These are phyloP conservation scores for Termitomyces sp. DNA, from an alignment of 768 basidiomycete genomes.

Conservation along the genomic window DNA sequence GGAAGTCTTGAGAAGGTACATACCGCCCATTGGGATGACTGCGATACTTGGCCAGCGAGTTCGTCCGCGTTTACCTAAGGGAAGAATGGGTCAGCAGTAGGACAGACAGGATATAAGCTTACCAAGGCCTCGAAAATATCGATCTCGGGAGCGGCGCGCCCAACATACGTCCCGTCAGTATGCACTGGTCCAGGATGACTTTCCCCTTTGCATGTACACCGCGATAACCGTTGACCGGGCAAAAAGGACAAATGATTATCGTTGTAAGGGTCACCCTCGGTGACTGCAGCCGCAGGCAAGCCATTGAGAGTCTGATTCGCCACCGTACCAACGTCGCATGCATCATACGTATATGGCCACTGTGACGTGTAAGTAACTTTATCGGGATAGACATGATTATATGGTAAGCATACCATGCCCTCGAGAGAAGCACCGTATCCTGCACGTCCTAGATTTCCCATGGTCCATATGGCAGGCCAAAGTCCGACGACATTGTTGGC, in stretches of 20 bases:
- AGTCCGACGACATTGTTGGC: conserved; percentile 58
- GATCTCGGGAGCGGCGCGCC: conserved; percentile 84
- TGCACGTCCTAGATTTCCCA: conserved; percentile 66
- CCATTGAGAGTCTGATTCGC: conserved; percentile 78
- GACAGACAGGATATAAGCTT: neutral
- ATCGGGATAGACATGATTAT: neutral
- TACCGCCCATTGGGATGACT: conserved; percentile 82
- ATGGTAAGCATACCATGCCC: conserved; percentile 54
- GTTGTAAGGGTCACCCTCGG: conserved; percentile 50
- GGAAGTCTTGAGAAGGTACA: conserved; percentile 23
- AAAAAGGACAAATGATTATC: conserved; percentile 62
- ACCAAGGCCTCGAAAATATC: conserved; percentile 86
- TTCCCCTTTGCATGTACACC: conserved; percentile 82
- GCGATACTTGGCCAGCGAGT: conserved; percentile 64
- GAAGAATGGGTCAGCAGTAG: neutral
- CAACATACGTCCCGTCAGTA: conserved; percentile 72
- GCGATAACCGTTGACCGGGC: conserved; percentile 78
- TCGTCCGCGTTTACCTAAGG: conserved; percentile 43
- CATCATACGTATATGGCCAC: conserved; percentile 84
- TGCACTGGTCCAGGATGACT: conserved; percentile 81
- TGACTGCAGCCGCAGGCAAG: conserved; percentile 56
- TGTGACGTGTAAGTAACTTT: conserved; percentile 17
- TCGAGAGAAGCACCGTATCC: conserved; percentile 85
- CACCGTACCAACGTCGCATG: conserved; percentile 83
- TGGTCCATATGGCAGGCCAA: conserved; percentile 86